phyloP scores from a whole-genome alignment of 768 basidiomycete genomes.

The Leccinum obscurum region DNA sequence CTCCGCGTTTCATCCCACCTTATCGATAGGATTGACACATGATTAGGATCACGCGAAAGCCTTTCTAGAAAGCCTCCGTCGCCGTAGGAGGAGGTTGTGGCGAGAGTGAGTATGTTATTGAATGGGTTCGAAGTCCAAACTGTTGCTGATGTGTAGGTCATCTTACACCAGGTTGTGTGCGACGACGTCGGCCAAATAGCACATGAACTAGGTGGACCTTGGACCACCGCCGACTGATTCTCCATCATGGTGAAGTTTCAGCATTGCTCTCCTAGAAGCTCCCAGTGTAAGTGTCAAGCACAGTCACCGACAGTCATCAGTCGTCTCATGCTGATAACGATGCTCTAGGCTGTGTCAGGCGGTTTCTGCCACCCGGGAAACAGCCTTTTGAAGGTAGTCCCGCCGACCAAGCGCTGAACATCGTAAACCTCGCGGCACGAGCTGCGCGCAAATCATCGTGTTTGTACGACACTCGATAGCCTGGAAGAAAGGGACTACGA shows the following conservation, averaged over 20 bases:
- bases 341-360: constrained; percentile 36
- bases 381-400: constrained; percentile 19
- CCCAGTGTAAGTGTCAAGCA: constrained; percentile 32
- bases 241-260: constrained; percentile 30
- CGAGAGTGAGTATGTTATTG: too few relatives aligned
- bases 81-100: too few relatives aligned
- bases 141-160: too few relatives aligned
- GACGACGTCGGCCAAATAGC: too few relatives aligned
- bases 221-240: too few relatives aligned
- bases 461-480: constrained; percentile 21
- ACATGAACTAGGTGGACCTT: too few relatives aligned
- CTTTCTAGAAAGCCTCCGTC: too few relatives aligned
- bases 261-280: constrained; percentile 21
- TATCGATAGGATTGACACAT: too few relatives aligned
- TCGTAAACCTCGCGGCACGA: constrained; percentile 39
- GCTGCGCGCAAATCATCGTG: constrained; percentile 34
- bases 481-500: constrained; percentile 5
- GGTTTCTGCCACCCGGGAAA: constrained; percentile 33
- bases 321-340: neutral
- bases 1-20: too few relatives aligned
- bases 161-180: too few relatives aligned
- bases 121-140: too few relatives aligned
- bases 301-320: neutral
- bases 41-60: too few relatives aligned
- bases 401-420: constrained; percentile 30